Percentiles rank a stretch among this genome's conserved stretches.
phyloP scores from a whole-genome alignment of 1,139 yeast genomes.

The Saccharomycopsis crataegensis region DNA sequence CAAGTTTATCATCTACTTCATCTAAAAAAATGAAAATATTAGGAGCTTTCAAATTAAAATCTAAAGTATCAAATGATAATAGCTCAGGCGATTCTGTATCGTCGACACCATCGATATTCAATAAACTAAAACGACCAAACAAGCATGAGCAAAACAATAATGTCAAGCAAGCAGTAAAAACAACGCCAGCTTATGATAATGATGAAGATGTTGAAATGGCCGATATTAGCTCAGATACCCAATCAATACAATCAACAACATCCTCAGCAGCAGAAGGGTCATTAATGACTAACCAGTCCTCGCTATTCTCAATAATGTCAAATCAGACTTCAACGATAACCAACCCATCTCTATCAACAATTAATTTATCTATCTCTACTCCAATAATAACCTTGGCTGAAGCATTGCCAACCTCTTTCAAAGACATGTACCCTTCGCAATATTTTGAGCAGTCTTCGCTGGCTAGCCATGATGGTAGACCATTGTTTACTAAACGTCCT shows the following conservation, averaged over 20 bases:
- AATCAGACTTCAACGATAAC: slow-evolving; percentile 9
- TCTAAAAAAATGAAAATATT: too few relatives aligned
- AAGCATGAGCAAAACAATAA: too few relatives aligned
- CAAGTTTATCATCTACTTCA: too few relatives aligned
- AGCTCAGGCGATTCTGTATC: too few relatives aligned
- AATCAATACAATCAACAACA: too few relatives aligned
- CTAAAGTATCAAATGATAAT: too few relatives aligned
- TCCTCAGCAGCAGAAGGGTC: too few relatives aligned
- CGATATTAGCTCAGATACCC: too few relatives aligned
- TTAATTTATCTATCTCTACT: slow-evolving; percentile 9
- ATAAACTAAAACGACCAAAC: too few relatives aligned
- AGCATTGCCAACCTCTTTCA: slow-evolving; percentile 42
- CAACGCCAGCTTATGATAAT: neutral
- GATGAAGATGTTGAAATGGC: neutral
- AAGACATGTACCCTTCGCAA: slow-evolving; percentile 47
- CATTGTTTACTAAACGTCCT: slow-evolving; percentile 50
- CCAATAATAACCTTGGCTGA: slow-evolving; percentile 18
- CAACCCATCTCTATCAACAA: slow-evolving; percentile 4
- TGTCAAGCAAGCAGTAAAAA: neutral
- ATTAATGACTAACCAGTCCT: too few relatives aligned
- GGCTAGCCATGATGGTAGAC: slow-evolving; percentile 43
- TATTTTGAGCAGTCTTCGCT: slow-evolving; percentile 13
- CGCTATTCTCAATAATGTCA: neutral
- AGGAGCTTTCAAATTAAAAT: too few relatives aligned
- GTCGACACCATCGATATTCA: too few relatives aligned